A percentile compares a stretch with the other conserved stretches of the same genome.
phyloP scores from a whole-genome alignment of 495 filamentous ascomycete species.

The Penicillium parvum region DNA sequence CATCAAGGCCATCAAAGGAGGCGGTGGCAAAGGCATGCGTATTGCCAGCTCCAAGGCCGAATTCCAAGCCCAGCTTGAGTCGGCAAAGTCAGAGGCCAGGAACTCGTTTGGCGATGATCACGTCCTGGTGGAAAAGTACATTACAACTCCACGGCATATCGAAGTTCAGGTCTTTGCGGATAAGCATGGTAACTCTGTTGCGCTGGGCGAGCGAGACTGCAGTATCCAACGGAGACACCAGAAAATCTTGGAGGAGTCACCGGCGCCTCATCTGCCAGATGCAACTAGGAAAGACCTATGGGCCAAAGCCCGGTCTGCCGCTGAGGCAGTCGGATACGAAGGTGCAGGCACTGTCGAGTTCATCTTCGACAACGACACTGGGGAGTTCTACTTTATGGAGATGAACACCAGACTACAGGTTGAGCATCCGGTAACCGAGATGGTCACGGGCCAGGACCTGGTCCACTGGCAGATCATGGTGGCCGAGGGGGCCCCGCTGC shows the following conservation, averaged over 20 bases:
- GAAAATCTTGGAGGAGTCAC: slow-evolving; percentile 96
- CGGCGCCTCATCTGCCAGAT: slow-evolving; percentile 80
- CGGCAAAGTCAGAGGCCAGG: slow-evolving; percentile 82
- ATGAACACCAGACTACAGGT: slow-evolving; percentile 98
- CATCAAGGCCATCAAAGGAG: slow-evolving; percentile 94
- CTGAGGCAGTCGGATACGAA: slow-evolving; percentile 88
- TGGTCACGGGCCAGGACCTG: slow-evolving; percentile 91
- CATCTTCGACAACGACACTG: slow-evolving; percentile 94
- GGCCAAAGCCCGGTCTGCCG: slow-evolving; percentile 87
- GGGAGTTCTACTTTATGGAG: slow-evolving; percentile 98
- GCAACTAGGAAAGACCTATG: slow-evolving; percentile 80
- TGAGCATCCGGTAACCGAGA: slow-evolving; percentile 96
- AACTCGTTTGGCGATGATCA: slow-evolving; percentile 94
- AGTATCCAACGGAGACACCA: slow-evolving; percentile 88
- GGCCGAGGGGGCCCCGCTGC: slow-evolving; percentile 81
- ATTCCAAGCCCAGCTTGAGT: slow-evolving; percentile 75
- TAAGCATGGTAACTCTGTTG: slow-evolving; percentile 76
- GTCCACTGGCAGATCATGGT: slow-evolving; percentile 96
- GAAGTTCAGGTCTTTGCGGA: slow-evolving; percentile 98
- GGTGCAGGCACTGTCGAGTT: slow-evolving; percentile 98
- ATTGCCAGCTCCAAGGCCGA: slow-evolving; percentile 71
- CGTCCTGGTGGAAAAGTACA: slow-evolving; percentile 97
- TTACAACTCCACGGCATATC: slow-evolving; percentile 89
- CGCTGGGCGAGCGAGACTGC: slow-evolving; percentile 81
- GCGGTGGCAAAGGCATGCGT: slow-evolving; percentile 99